Percentiles rank a stretch among this genome's conserved stretches.
phyloP scores from a whole-genome alignment of 202 grass and related monocot genomes.

The Brachypodium distachyon region DNA sequence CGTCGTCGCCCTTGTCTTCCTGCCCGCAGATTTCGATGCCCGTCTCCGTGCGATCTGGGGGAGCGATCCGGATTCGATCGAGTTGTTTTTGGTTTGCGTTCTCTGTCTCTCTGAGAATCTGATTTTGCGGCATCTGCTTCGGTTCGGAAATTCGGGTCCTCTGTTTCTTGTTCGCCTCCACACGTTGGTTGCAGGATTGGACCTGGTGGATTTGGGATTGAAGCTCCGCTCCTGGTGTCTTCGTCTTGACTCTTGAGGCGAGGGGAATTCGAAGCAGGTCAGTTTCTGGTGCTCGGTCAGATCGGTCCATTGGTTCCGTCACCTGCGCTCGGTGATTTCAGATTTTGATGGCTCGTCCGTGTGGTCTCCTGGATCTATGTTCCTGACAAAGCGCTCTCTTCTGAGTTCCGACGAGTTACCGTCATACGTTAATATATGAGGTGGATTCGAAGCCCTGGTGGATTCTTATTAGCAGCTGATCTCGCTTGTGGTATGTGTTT shows the following conservation, averaged over 20 bases:
- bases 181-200: conserved; percentile 9
- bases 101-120: neutral
- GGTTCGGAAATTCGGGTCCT: neutral
- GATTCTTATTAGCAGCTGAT: neutral
- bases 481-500: conserved; percentile 5
- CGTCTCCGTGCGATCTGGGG: neutral
- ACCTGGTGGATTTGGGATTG: neutral
- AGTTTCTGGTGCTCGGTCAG: neutral
- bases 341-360: neutral
- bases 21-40: neutral
- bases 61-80: neutral
- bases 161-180: no score
- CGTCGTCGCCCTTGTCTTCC: neutral
- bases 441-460: conserved; percentile 11
- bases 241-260: neutral
- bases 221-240: no score
- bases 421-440: neutral
- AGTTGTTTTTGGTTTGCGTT: neutral
- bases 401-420: neutral
- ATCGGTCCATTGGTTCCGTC: conserved; percentile 7
- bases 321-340: conserved; percentile 16
- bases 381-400: neutral
- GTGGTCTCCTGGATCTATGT: neutral
- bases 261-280: conserved; percentile 2
- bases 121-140: neutral